Base-by-base conservation (phyloP, 345 rosid genomes). In the Populus pruinosa region DNA sequence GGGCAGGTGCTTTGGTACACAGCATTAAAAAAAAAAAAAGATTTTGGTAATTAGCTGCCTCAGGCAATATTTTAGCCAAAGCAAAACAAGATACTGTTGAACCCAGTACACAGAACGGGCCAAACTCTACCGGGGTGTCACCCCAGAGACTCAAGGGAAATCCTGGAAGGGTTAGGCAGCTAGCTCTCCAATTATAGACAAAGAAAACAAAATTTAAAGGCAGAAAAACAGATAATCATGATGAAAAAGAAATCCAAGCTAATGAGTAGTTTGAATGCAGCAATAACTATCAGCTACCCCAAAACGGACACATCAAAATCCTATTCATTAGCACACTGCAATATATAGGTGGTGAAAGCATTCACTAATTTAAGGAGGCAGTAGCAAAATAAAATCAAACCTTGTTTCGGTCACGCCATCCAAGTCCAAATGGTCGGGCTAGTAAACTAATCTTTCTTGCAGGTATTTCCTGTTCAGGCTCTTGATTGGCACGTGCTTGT, bases 351-450 rank as follows among this genome's bases (percentile, higher is more conserved):
- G 5, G 13, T 38, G 55, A 8, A 38, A 39, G 68, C 53, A 61
- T 25, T 18, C 14, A 47, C 4, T 16, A 50, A 69, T 31, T 47
- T 62, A 53, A 67, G 29, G 12, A 9, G 8, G 31, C 2, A 41
- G 9, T 3, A 49, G 8, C 25, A 64, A 5, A 14, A 25, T 31
- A 35, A 39, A 31, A 36, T 77, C 84, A 64, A 74, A 93, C 99
- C 97, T 93, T 93, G 87, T 89, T 96, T 82, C 89, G 84, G 88
- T 96, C 99, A 76, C 97, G 97, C 99, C 99, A 96, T 70, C 97
- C 93, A 77, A 96, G 90, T 73, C 94, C 97, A 86, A 96, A 96
- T 73, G 99, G 98, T 35, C 98, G 87, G 68, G 90, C 81, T 63
- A 95, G 90, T 83, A 96, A 84, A 77, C 98, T 83, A 75, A 91